A percentile compares a stretch with the other conserved stretches of the same genome.
Conservation (phyloP, 148 eudicot genomes). For the Hydrangea macrophylla region DNA sequence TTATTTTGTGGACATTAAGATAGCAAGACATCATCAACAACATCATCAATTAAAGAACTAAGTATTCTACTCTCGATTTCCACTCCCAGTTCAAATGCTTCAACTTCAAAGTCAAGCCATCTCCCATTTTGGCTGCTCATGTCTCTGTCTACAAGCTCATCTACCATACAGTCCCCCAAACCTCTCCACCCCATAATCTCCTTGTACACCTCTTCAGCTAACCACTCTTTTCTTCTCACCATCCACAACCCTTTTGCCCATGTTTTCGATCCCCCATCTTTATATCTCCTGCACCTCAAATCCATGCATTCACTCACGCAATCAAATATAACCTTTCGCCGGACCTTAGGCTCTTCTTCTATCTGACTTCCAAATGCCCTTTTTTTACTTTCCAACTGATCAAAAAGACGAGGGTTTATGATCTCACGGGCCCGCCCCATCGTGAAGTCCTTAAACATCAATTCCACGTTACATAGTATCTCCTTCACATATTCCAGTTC, state of each 20-base stretch:
- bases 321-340: constrained; percentile 63
- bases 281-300: constrained; percentile 45
- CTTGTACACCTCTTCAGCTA: constrained; percentile 67
- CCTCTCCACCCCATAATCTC: constrained; percentile 63
- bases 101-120: constrained; percentile 80
- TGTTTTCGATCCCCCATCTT: constrained; percentile 40
- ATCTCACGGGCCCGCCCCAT: constrained; percentile 54
- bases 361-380: constrained; percentile 8
- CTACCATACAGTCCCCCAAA: constrained; percentile 71
- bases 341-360: constrained; percentile 21
- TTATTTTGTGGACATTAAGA: constrained; percentile 4
- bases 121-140: constrained; percentile 73
- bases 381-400: constrained; percentile 58
- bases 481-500: constrained; percentile 65
- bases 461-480: constrained; percentile 51
- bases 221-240: constrained; percentile 47
- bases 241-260: constrained; percentile 58
- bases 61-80: constrained; percentile 61
- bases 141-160: constrained; percentile 88
- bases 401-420: constrained; percentile 61
- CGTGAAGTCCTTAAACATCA: constrained; percentile 61
- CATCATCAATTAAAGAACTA: constrained; percentile 64
- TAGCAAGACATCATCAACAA: constrained; percentile 57
- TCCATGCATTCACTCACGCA: constrained; percentile 75
- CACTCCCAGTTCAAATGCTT: constrained; percentile 63